A percentile compares a stretch with the other conserved stretches of the same genome.
Conservation (phyloP, 495 filamentous ascomycete genomes). For the Pyrenopolyporus hunteri region DNA sequence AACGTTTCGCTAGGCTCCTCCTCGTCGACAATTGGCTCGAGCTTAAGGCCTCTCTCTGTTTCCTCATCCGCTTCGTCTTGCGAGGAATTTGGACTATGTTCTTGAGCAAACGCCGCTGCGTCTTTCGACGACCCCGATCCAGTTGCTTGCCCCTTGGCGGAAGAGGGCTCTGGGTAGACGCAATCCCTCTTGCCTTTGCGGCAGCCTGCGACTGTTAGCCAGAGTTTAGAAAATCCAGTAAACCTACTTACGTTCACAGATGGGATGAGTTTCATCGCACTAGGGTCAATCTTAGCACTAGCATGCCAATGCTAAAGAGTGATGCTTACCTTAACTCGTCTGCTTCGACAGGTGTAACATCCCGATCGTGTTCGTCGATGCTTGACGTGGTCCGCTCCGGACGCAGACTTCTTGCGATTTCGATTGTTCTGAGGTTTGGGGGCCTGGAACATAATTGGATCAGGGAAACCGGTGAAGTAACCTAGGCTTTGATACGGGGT, state of each 20-base stretch:
- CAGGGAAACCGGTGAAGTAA: slow-evolving; percentile 54
- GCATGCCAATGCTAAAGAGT: not conserved
- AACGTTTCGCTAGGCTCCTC: slow-evolving; percentile 53
- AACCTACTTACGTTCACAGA: slow-evolving; percentile 75
- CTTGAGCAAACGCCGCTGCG: slow-evolving; percentile 57
- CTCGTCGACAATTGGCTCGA: slow-evolving; percentile 72
- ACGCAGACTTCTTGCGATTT: slow-evolving; percentile 62
- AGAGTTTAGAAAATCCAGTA: not conserved
- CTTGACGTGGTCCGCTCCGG: slow-evolving; percentile 80
- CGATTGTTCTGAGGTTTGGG: slow-evolving; percentile 56
- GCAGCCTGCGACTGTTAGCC: slow-evolving; percentile 62
- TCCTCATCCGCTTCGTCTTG: slow-evolving; percentile 61
- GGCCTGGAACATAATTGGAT: slow-evolving; percentile 55
- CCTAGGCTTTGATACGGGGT: slow-evolving; percentile 52
- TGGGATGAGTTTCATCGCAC: slow-evolving; percentile 86
- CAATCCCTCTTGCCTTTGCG: slow-evolving; percentile 86
- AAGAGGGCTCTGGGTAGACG: slow-evolving; percentile 74
- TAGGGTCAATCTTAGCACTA: slow-evolving; percentile 43
- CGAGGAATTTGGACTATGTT: slow-evolving; percentile 56
- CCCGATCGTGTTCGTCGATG: slow-evolving; percentile 92
- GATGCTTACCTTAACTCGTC: slow-evolving; percentile 82
- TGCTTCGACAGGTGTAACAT: slow-evolving; percentile 89
- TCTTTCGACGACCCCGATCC: slow-evolving; percentile 53
- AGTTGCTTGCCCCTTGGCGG: slow-evolving; percentile 52
- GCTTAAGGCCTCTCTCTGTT: slow-evolving; percentile 54